A percentile compares a stretch with the other conserved stretches of the same genome.
phyloP scores from a whole-genome alignment of 1,284 basidiomycete species.

The Marasmius fiardii region DNA sequence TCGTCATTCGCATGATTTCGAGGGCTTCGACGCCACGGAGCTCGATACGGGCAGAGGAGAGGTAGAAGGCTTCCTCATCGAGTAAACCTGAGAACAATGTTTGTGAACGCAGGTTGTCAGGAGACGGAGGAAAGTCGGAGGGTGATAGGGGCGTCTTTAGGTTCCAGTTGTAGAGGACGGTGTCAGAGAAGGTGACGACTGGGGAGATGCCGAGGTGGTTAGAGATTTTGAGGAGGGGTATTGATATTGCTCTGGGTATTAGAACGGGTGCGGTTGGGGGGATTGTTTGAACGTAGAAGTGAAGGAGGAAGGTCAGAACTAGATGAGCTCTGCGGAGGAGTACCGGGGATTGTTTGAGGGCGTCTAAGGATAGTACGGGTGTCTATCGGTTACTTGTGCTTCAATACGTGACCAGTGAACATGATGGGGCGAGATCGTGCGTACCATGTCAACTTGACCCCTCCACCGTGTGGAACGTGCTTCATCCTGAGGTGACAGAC shows the following conservation, averaged over 20 bases:
- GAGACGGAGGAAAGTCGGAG: constrained; percentile 25
- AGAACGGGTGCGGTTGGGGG: constrained; percentile 49
- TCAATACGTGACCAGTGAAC: constrained; percentile 40
- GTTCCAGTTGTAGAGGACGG: constrained; percentile 91
- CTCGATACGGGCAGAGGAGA: constrained; percentile 87
- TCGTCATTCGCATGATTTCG: constrained; percentile 80
- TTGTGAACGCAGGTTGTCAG: constrained; percentile 58
- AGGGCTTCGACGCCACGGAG: constrained; percentile 84
- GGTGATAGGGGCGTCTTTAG: constrained; percentile 28
- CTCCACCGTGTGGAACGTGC: constrained; percentile 60
- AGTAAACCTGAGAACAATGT: constrained; percentile 78
- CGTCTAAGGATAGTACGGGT: constrained; percentile 44
- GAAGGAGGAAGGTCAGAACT: constrained; percentile 82
- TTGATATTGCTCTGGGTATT: constrained; percentile 71
- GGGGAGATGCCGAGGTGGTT: constrained; percentile 82
- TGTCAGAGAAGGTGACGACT: constrained; percentile 90
- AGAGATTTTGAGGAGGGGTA: constrained; percentile 81
- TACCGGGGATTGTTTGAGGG: constrained; percentile 56
- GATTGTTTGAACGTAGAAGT: constrained; percentile 85
- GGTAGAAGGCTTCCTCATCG: constrained; percentile 89
- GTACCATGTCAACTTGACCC: constrained; percentile 31
- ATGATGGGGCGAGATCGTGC: too few relatives aligned
- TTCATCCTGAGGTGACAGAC: constrained; percentile 41
- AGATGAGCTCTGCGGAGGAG: constrained; percentile 80
- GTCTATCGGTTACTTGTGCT: constrained; percentile 34